phyloP scores from a whole-genome alignment of 371 early-diverging fungal species.

The Syncephalastrum racemosum region DNA sequence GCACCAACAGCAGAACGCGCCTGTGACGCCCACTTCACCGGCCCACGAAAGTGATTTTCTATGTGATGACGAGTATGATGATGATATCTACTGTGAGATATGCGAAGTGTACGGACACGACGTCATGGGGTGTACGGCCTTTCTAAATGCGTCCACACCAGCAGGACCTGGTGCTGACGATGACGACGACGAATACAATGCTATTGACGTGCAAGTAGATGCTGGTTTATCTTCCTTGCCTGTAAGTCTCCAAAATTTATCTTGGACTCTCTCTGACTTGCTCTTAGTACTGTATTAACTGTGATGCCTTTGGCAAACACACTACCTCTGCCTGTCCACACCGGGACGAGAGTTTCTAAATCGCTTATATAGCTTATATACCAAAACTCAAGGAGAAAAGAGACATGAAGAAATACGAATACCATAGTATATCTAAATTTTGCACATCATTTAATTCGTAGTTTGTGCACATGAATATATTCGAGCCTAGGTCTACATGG shows the following conservation, averaged over 20 bases:
- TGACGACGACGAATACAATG: constrained; percentile 5
- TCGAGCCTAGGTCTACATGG: too few relatives aligned
- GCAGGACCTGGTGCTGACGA: constrained; percentile 6
- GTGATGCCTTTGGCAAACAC: constrained; percentile 63
- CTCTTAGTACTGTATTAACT: constrained; percentile 67
- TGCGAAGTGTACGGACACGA: constrained; percentile 65
- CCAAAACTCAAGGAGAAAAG: too few relatives aligned
- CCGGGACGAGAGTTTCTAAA: constrained; percentile 54
- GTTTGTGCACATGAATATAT: too few relatives aligned
- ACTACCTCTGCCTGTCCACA: constrained; percentile 70
- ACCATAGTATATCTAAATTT: too few relatives aligned
- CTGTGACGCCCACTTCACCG: too few relatives aligned
- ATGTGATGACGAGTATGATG: constrained; percentile 1
- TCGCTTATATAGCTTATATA: too few relatives aligned
- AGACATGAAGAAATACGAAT: too few relatives aligned
- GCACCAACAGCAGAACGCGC: too few relatives aligned
- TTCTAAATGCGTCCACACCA: constrained; percentile 19
- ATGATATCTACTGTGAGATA: constrained; percentile 51
- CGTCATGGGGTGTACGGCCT: constrained; percentile 54
- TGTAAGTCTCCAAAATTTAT: constrained; percentile 1
- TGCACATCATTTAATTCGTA: too few relatives aligned
- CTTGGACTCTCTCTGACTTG: not conserved
- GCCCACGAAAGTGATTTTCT: too few relatives aligned
- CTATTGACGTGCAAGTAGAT: not conserved
- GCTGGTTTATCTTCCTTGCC: not conserved